Conservation (phyloP, 139 green algal genomes). For the Tetraselmis striata region DNA sequence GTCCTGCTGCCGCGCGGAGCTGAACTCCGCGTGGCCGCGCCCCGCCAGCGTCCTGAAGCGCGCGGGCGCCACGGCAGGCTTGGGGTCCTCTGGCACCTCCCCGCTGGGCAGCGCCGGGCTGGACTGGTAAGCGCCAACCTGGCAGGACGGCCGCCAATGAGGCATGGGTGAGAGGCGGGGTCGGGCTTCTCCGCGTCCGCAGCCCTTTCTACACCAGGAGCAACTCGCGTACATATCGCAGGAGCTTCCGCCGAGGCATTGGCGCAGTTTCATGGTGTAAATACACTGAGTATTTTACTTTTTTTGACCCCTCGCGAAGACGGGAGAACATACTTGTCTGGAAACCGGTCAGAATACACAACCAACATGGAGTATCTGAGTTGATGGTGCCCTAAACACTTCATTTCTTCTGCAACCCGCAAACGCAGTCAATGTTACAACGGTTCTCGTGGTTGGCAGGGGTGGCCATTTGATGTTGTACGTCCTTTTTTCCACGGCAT, state of each 20-base stretch:
- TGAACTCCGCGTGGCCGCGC: conserved; percentile 84
- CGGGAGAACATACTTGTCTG: too few relatives aligned
- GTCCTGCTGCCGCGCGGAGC: conserved; percentile 76
- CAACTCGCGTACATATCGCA: conserved; percentile 1
- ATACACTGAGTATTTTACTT: too few relatives aligned
- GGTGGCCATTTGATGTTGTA: background rate
- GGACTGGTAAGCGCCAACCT: background rate
- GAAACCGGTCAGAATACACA: too few relatives aligned
- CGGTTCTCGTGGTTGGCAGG: conserved; percentile 33
- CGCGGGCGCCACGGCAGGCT: conserved; percentile 50
- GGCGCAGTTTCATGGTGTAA: conserved; percentile 46
- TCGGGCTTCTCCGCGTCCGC: background rate
- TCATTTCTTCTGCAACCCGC: too few relatives aligned
- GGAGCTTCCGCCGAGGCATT: conserved; percentile 38
- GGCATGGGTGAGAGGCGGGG: background rate
- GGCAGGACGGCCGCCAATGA: conserved; percentile 31
- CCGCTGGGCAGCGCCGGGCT: background rate
- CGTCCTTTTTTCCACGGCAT: conserved; percentile 36
- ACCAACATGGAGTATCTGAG: too few relatives aligned
- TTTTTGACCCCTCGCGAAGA: too few relatives aligned
- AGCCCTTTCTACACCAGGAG: background rate
- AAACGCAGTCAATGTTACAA: too few relatives aligned
- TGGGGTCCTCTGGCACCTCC: conserved; percentile 15
- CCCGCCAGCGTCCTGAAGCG: conserved; percentile 84
- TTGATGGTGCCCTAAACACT: too few relatives aligned